These are phyloP conservation scores for Botryotinia convoluta DNA, from an alignment of 2,329 filamentous ascomycete species.

Conservation along the genomic window DNA sequence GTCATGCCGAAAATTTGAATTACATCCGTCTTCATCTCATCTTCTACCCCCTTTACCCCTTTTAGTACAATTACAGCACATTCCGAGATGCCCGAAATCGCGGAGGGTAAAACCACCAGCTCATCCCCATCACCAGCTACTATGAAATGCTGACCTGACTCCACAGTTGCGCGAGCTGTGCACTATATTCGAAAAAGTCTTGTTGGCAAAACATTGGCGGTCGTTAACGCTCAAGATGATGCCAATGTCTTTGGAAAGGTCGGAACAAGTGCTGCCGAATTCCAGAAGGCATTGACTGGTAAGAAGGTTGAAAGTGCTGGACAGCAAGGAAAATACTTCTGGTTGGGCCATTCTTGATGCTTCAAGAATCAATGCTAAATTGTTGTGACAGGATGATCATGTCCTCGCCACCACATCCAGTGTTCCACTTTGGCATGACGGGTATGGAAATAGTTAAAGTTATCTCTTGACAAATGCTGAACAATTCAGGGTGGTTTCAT, in stretches of 20 bases:
- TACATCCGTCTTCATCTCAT: neutral
- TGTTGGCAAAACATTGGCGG: constrained; percentile 76
- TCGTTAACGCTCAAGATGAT: constrained; percentile 73
- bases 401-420: constrained; percentile 73
- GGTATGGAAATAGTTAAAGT: constrained; percentile 40
- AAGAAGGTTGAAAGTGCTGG: constrained; percentile 69
- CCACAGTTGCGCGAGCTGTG: constrained; percentile 73
- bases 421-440: constrained; percentile 84
- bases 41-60: neutral
- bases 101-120: constrained; percentile 48
- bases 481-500: constrained; percentile 69
- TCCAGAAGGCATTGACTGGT: constrained; percentile 70
- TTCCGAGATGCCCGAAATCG: constrained; percentile 58
- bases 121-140: neutral
- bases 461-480: constrained; percentile 17
- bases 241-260: constrained; percentile 86
- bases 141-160: constrained; percentile 5
- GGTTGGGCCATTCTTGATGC: constrained; percentile 45
- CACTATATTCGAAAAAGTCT: constrained; percentile 80
- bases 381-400: constrained; percentile 58
- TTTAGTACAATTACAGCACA: neutral
- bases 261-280: constrained; percentile 72
- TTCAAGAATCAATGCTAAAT: constrained; percentile 5
- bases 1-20: neutral
- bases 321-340: constrained; percentile 97